phyloP scores from a whole-genome alignment of 805 yeast genomes.

The Kodamaea jinghongensis region DNA sequence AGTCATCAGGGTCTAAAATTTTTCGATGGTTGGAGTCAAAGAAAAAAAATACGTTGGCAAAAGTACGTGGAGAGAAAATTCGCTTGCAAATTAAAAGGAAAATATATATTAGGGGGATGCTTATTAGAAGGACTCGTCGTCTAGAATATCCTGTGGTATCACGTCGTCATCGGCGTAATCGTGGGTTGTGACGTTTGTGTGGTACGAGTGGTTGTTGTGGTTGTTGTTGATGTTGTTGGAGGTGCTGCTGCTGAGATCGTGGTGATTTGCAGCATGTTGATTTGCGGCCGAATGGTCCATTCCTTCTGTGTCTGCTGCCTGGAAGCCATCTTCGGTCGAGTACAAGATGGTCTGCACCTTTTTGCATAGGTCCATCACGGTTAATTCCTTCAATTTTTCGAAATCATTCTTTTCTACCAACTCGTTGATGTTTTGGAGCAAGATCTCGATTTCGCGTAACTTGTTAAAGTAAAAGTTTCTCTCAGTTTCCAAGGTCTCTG shows the following conservation, averaged over 20 bases:
- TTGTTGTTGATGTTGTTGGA: neutral
- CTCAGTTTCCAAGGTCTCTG: slow-evolving; percentile 72
- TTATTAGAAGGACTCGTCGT: slow-evolving; percentile 7
- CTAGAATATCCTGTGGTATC: slow-evolving; percentile 7
- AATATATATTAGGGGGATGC: neutral
- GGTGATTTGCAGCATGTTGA: neutral
- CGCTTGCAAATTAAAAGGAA: neutral
- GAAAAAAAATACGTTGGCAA: neutral
- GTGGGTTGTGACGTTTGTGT: neutral
- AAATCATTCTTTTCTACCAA: slow-evolving; percentile 25
- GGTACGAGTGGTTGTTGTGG: neutral
- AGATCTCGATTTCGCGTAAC: slow-evolving; percentile 81
- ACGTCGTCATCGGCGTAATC: slow-evolving; percentile 5
- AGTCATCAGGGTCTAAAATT: slow-evolving; percentile 1
- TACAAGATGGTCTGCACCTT: slow-evolving; percentile 76
- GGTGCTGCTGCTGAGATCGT: slow-evolving; percentile 1
- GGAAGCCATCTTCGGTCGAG: slow-evolving; percentile 82
- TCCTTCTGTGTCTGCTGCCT: slow-evolving; percentile 42
- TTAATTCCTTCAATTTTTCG: slow-evolving; percentile 37
- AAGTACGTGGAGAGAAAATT: neutral
- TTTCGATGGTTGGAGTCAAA: neutral
- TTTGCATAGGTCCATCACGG: slow-evolving; percentile 30
- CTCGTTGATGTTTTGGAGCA: slow-evolving; percentile 55
- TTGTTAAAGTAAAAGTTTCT: slow-evolving; percentile 89
- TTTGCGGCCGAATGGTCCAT: neutral